Conservation (phyloP, 371 early-diverging fungal species). For the Lichtheimia hyalospora region DNA sequence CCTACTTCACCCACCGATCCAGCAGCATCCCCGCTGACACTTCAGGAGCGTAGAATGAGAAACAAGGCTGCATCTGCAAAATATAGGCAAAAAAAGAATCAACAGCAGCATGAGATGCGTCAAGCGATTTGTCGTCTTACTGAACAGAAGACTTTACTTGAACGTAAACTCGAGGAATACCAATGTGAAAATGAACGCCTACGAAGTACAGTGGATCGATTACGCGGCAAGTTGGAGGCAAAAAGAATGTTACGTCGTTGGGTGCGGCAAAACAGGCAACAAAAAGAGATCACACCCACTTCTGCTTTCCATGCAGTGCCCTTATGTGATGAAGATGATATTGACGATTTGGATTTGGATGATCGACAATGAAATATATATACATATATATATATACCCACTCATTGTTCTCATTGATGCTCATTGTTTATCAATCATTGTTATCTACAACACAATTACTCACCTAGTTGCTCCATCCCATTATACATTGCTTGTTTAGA, state of each 20-base stretch:
- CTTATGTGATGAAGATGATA: slow-evolving; percentile 5
- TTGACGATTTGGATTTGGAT: background rate
- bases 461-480: too few species aligned
- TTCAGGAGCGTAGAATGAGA: slow-evolving; percentile 55
- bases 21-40: slow-evolving; percentile 33
- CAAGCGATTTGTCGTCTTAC: slow-evolving; percentile 45
- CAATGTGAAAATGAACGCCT: slow-evolving; percentile 52
- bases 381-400: too few species aligned
- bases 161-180: slow-evolving; percentile 52
- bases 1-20: background rate
- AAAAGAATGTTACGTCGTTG: slow-evolving; percentile 60
- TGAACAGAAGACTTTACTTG: slow-evolving; percentile 53
- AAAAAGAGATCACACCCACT: slow-evolving; percentile 7
- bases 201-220: slow-evolving; percentile 47
- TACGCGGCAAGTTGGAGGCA: slow-evolving; percentile 58
- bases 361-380: background rate
- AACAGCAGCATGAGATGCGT: slow-evolving; percentile 61
- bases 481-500: too few species aligned
- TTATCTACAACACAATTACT: too few species aligned
- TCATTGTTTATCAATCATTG: too few species aligned
- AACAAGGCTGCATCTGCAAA: slow-evolving; percentile 70
- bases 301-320: slow-evolving; percentile 1
- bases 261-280: slow-evolving; percentile 27
- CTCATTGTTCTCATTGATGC: too few species aligned
- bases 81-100: slow-evolving; percentile 65